Percentiles rank a stretch among this genome's conserved stretches.
phyloP scores from a whole-genome alignment of 176 grass and related monocot species.

The Dendrocalamus sinicus region DNA sequence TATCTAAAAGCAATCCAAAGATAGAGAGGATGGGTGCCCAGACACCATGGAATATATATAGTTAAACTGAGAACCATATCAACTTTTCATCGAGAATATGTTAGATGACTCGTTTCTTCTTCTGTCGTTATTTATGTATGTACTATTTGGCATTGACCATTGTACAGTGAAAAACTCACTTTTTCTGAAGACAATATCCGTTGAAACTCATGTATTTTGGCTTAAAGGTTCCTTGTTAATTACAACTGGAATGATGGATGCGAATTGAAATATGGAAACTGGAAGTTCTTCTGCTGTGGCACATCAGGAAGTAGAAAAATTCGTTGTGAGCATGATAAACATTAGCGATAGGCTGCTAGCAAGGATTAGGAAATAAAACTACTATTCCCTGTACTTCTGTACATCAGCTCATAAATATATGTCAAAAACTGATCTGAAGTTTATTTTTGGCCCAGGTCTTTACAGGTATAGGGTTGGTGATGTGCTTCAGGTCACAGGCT shows the following conservation, averaged over 20 bases:
- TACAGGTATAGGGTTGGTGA: constrained; percentile 82
- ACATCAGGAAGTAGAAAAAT: not conserved
- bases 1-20: no score
- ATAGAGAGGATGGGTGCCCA: no score
- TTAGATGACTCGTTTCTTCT: not conserved
- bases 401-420: no score
- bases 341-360: not conserved
- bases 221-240: not conserved
- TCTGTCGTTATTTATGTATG: not conserved
- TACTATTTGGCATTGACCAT: not conserved
- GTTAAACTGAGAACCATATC: not conserved
- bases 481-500: constrained; percentile 74
- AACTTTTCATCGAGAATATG: not conserved
- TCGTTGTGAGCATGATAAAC: not conserved
- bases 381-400: not conserved
- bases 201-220: not conserved
- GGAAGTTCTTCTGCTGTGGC: not conserved
- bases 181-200: constrained; percentile 10
- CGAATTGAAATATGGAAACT: not conserved
- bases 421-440: constrained; percentile 3
- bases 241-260: not conserved
- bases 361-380: not conserved
- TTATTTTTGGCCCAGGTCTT: constrained; percentile 54
- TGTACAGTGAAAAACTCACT: not conserved
- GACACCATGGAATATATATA: no score